Base-by-base conservation (phyloP, 2,329 filamentous ascomycete genomes). In the Sclerotinia minor region DNA sequence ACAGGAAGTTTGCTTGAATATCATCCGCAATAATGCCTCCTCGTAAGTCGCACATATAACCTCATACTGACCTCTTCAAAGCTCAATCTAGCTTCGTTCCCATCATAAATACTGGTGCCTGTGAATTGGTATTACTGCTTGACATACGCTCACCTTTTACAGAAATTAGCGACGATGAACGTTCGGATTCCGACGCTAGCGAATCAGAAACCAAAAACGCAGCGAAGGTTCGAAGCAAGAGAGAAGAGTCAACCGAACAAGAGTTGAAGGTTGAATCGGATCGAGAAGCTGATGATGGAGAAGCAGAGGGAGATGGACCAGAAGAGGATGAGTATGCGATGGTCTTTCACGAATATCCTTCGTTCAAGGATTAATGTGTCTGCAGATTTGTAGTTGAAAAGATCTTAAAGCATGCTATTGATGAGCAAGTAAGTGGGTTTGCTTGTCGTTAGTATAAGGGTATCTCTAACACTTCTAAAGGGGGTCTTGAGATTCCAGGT, bases 331-430 rank as follows among this genome's bases (percentile, higher is more conserved):
- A 81, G 76, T 82, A 79, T 55, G 79, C 76, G 1, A 65, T 74
- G 8, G 72, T 73, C 50, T 44, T 64, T 19, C 61, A n/a, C 64
- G 13, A 32, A 29, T 26, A 29, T n/a, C 52, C 13, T 13, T 73
- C 79, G 65, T 72, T n/a, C 55, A 9, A 55, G 61, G 47, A 61
- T 38, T 57, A 69, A 69, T 50, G 77, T 44, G 8, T 11, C 15
- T 44, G 9, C 71, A 92, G 89, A 75, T 94, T 85, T 73, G 84
- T 92, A 19, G 91, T 95, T 5, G 90, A 94, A 76, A 85, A 86
- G 73, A 93, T 95, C 72, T 76, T 88, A 57, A 82, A 80, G 44
- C 92, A 94, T 78, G 83, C 84, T 66, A 82, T 89, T 55, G 81
- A 85, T 49, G 81, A 84, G 49, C 80, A 84, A 64, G 86, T 87